A percentile compares a stretch with the other conserved stretches of the same genome.
phyloP scores from a whole-genome alignment of 2,329 filamentous ascomycete genomes.

The Catunica adiposa region DNA sequence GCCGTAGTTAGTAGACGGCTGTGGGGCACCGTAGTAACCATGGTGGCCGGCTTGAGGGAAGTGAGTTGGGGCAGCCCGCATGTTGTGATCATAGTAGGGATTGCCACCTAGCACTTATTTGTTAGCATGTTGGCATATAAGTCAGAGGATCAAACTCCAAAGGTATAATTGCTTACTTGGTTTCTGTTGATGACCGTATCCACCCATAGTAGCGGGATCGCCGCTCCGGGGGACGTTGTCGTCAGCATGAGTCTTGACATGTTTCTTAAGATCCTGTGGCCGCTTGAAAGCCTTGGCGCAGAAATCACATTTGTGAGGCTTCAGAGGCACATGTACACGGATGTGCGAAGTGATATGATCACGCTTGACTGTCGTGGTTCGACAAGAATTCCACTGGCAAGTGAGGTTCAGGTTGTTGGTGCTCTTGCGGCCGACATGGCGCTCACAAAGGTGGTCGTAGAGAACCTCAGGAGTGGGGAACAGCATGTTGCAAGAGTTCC shows the following conservation, averaged over 20 bases:
- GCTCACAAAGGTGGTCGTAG: conserved; percentile 94
- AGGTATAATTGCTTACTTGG: conserved; percentile 42
- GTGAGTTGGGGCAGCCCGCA: conserved; percentile 41
- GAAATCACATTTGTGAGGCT: conserved; percentile 98
- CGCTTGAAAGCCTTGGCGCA: conserved; percentile 99
- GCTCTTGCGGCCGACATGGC: conserved; percentile 95
- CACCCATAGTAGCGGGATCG: conserved; percentile 34
- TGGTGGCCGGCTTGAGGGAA: conserved; percentile 38
- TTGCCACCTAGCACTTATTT: conserved; percentile 22
- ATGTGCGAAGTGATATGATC: conserved; percentile 99
- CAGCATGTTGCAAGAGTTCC: conserved; percentile 42
- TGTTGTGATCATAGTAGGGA: conserved; percentile 51
- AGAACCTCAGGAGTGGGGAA: conserved; percentile 41
- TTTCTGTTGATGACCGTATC: conserved; percentile 35
- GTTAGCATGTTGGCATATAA: conserved; percentile 13
- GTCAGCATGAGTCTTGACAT: conserved; percentile 96
- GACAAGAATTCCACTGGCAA: conserved; percentile 92
- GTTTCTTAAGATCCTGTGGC: conserved; percentile 97
- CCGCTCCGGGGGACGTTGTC: conserved; percentile 56
- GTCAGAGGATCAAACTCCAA: no score
- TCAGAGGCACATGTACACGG: conserved; percentile 92
- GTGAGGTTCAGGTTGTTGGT: conserved; percentile 97
- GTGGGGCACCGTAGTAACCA: conserved; percentile 40
- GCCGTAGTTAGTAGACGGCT: conserved; percentile 43
- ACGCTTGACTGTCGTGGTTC: conserved; percentile 93